Conservation (phyloP, 352 stramenopile species). For the Phytophthora brassicae region DNA sequence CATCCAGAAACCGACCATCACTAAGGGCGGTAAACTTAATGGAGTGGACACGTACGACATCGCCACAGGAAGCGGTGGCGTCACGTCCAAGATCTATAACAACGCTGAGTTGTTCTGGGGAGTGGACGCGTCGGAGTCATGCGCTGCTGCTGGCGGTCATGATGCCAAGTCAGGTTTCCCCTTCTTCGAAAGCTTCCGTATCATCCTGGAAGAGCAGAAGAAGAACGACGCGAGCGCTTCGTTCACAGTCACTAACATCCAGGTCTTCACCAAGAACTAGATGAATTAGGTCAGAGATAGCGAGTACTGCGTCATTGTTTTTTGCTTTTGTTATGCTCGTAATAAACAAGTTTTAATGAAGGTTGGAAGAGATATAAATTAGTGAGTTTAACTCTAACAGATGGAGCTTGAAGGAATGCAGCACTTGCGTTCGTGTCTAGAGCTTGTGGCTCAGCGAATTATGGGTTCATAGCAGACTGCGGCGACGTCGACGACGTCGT, state of each 20-base stretch:
- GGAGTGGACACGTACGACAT: conserved; percentile 67
- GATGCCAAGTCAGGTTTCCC: conserved; percentile 68
- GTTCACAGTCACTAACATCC: conserved; percentile 77
- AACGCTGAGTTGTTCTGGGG: conserved; percentile 75
- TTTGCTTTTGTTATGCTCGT: conserved; percentile 17
- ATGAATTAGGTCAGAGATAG: background rate
- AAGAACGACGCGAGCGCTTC: conserved; percentile 62
- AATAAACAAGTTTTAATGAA: no score
- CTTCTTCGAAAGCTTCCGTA: conserved; percentile 76
- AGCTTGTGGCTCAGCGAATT: no score
- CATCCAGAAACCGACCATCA: conserved; percentile 70
- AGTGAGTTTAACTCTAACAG: no score
- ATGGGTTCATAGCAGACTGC: conserved; percentile 12
- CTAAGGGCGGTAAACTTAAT: conserved; percentile 56
- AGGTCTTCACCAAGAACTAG: conserved; percentile 73
- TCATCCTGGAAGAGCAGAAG: conserved; percentile 81
- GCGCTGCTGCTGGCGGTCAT: conserved; percentile 52
- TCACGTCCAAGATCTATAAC: conserved; percentile 79
- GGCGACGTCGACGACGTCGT: conserved; percentile 24
- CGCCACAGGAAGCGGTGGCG: conserved; percentile 36
- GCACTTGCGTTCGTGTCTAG: conserved; percentile 5
- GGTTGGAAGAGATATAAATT: no score
- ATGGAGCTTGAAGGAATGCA: background rate
- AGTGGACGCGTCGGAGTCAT: conserved; percentile 39
- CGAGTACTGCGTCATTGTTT: no score